Evolutionary conservation across 345 rosid species (phyloP), one percentile per base, ranked within the genome.

Genomic region (Sapria himalayana): DNA sequence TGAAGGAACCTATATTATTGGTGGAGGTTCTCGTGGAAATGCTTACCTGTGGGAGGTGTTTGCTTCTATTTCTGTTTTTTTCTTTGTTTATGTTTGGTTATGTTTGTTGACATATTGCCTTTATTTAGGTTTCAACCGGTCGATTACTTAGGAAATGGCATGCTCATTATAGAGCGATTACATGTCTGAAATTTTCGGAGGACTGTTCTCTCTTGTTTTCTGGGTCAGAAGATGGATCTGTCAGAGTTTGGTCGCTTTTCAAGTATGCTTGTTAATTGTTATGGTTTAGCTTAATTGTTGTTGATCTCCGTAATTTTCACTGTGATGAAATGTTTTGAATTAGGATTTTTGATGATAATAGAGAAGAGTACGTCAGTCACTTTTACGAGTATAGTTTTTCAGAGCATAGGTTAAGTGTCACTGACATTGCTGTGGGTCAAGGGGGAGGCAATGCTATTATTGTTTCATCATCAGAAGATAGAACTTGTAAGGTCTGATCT

Each of bases 161-260:
- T 15, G 98, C 70, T 14, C 98, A 89, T 59, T 71, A 62, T 18
- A 67, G 77, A 43, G 54, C 55, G 3, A 74, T 89, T 9, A 82
- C 93, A 20, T 76, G 85, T 57, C 57, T 82, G 63, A 70, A 65
- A 15, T 74, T 81, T 55, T 77, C 77, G 0, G 74, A 74, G 19
- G 97, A 86, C 41, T 71, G 70, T 45, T 78, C 94, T 0, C 62
- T 78, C 32, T 35, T 86, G 43, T 44, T 86, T 43, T 86, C 97
- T 19, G 92, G 98, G 27, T 74, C 94, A 0, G 74, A 74, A 59
- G 82, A 82, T 46, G 78, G 91, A 45, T 58, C 71, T 24, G 62
- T 89, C 52, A 57, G 72, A 76, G 78, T 79, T 5, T 89, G 94
- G 98, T 67, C 91, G 12, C 81, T 82, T 45, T 54, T 66, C 56